Evolutionary conservation across 495 filamentous ascomycete species (phyloP), one percentile per base, ranked within the genome.

Genomic region (Pyrenula massariospora): DNA sequence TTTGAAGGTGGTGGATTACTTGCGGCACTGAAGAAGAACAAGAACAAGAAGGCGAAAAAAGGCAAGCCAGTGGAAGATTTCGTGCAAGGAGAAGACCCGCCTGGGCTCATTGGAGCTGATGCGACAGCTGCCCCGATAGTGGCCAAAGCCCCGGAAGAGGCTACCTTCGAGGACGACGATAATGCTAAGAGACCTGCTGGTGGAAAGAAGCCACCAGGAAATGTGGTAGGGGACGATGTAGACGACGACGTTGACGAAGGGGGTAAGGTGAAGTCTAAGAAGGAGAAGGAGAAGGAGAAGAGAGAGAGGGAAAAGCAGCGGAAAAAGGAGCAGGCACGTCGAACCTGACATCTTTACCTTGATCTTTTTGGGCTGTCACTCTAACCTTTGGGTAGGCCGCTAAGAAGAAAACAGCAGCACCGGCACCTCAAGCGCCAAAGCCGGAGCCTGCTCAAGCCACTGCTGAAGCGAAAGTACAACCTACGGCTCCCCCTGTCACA

Each of bases 271-370:
- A 83, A 95, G 73, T 91, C 85, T 12, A 96, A 97, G 80, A 95
- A 95, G 70, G 88, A 91, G 65, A 96, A 96, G 76, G 91, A 96
- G 71, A 91, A 85, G 74, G 89, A 91, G 70, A 93, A 87, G 74
- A 92, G 88, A 68, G 91, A 95, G 74, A 83, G 87, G 55, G 88
- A 95, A 73, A 91, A 95, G 83, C 86, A 89, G 73, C 79, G 88
- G 58, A 96, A 92, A 76, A 95, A 85, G 84, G 89, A 92, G 70
- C 84, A 92, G 77, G 85, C 87, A 68, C 53, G 71, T 65, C 50
- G 55, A 49, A 20, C 8, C 11, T 48, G 42, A 48, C 50, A 8
- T 20, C 19, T 52, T 8, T 20, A 52, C 8, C 50, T 23, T 12
- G 5, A 11, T 54, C 20, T 15, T 22, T 11, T 1, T 21, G 11